Conservation (phyloP, 2,329 filamentous ascomycete genomes). For the Colletotrichum camelliae region DNA sequence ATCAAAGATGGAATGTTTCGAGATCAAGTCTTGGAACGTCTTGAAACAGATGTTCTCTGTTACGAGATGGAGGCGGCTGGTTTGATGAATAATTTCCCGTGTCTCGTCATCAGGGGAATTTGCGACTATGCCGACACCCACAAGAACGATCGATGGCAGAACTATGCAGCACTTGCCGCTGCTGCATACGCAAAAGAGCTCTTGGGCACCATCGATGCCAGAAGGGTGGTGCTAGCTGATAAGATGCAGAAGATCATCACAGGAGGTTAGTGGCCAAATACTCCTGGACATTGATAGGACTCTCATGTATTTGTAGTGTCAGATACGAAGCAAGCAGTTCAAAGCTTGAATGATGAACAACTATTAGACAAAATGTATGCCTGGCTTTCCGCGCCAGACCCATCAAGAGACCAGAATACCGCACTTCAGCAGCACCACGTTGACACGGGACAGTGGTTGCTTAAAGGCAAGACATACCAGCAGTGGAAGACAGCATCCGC, state of each 20-base stretch:
- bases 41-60: slow-evolving; percentile 2
- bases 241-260: too few relatives aligned
- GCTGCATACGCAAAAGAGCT: slow-evolving; percentile 26
- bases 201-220: fast-evolving
- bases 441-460: neutral
- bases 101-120: slow-evolving; percentile 31
- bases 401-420: too few relatives aligned
- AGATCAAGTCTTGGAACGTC: slow-evolving; percentile 26
- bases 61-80: slow-evolving; percentile 28
- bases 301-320: too few relatives aligned
- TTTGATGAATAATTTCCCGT: slow-evolving; percentile 22
- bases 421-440: neutral
- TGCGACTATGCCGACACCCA: slow-evolving; percentile 35
- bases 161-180: slow-evolving; percentile 24
- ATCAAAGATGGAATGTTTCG: slow-evolving; percentile 38
- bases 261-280: too few relatives aligned
- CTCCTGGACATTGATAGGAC: too few relatives aligned
- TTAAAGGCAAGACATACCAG: neutral
- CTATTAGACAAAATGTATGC: too few relatives aligned
- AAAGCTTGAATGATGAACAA: too few relatives aligned
- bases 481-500: neutral
- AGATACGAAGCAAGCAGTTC: too few relatives aligned
- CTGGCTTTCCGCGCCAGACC: neutral
- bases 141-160: slow-evolving; percentile 29
- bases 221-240: fast-evolving